phyloP scores from a whole-genome alignment of 805 yeast species.

The Sugiyamaella marilandica region DNA sequence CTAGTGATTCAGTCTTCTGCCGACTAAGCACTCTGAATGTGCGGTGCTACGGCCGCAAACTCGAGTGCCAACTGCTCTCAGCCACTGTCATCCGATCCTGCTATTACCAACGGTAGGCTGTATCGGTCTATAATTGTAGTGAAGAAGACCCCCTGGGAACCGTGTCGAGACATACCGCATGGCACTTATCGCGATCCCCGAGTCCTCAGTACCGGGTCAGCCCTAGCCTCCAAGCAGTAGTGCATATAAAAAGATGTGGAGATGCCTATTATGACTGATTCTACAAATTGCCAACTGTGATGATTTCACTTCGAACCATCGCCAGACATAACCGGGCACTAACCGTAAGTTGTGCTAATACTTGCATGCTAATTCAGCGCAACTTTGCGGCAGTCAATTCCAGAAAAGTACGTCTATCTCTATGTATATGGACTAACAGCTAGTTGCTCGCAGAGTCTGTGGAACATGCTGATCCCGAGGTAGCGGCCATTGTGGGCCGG shows the following conservation, averaged over 20 bases:
- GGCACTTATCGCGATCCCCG: not conserved
- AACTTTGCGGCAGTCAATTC: not conserved
- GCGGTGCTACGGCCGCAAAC: too few relatives aligned
- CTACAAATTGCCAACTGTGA: not conserved
- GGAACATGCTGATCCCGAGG: constrained; percentile 65
- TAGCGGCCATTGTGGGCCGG: constrained; percentile 65
- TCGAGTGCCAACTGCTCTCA: too few relatives aligned
- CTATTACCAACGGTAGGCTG: too few relatives aligned
- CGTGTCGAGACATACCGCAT: too few relatives aligned
- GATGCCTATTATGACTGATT: not conserved
- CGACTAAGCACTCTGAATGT: too few relatives aligned
- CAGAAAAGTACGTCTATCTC: not conserved
- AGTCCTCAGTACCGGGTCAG: not conserved
- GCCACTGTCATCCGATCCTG: too few relatives aligned
- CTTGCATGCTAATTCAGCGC: not conserved
- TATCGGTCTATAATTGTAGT: too few relatives aligned
- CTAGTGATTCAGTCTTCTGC: too few relatives aligned
- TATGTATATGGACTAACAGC: not conserved
- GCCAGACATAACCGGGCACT: not conserved
- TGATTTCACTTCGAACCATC: not conserved
- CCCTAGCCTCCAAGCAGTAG: not conserved
- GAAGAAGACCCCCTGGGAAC: too few relatives aligned
- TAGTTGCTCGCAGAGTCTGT: constrained; percentile 18
- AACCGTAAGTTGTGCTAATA: not conserved
- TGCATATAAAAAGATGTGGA: not conserved